Conservation (phyloP, 768 basidiomycete genomes). For the Xerocomellus intermedius region DNA sequence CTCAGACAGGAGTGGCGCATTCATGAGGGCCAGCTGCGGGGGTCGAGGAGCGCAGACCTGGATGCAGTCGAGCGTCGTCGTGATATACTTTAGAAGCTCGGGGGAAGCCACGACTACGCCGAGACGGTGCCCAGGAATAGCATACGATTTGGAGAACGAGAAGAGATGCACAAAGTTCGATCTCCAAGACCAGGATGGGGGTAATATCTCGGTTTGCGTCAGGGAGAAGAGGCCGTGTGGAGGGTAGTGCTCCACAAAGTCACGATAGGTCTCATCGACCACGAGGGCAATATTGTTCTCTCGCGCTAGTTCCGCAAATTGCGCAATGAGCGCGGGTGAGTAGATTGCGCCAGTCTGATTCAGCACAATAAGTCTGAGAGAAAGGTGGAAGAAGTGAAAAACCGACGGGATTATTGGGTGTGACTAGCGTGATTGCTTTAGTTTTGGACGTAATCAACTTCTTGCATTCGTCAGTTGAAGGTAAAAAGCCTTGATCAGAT, state of each 20-base stretch:
- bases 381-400: too few relatives aligned
- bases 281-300: slow-evolving; percentile 60
- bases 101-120: slow-evolving; percentile 69
- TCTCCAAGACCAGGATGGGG: slow-evolving; percentile 49
- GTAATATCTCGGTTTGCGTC: not conserved
- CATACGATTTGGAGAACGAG: slow-evolving; percentile 81
- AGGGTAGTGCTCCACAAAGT: slow-evolving; percentile 57
- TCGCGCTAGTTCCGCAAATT: slow-evolving; percentile 60
- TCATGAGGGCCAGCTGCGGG: slow-evolving; percentile 63
- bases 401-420: slow-evolving; percentile 73
- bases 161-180: slow-evolving; percentile 64
- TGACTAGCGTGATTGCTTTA: slow-evolving; percentile 69
- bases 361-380: not conserved
- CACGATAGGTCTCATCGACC: slow-evolving; percentile 88
- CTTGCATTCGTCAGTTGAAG: slow-evolving; percentile 50
- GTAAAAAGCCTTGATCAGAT: slow-evolving; percentile 55
- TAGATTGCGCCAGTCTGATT: slow-evolving; percentile 69
- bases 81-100: slow-evolving; percentile 44
- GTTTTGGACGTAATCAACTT: slow-evolving; percentile 56
- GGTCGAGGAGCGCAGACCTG: slow-evolving; percentile 80
- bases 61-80: slow-evolving; percentile 70
- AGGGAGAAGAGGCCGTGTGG: slow-evolving; percentile 58
- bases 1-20: slow-evolving; percentile 46
- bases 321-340: slow-evolving; percentile 49
- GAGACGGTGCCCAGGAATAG: slow-evolving; percentile 79